Evolutionary conservation across 139 green algal genomes (phyloP), one percentile per base, ranked within the genome.

Genomic region (Zygnema cylindricum): DNA sequence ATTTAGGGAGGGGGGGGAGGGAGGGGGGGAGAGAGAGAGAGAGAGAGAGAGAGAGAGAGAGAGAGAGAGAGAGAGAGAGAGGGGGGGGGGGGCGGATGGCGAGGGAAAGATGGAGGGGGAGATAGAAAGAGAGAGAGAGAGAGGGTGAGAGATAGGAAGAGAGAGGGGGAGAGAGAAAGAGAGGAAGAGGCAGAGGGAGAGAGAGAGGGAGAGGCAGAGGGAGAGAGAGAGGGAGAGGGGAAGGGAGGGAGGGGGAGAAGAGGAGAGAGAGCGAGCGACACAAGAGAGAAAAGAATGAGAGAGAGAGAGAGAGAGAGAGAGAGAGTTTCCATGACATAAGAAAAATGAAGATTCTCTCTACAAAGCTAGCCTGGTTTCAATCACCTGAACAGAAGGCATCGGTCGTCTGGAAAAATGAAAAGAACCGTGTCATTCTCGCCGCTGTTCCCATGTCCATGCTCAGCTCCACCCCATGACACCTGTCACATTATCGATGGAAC

Each of bases 391-490:
- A 83, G 22, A 69, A 87, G 33, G 81, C 57, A 87, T 2, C 71
- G 63, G 35, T 77, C 81, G 22, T 11, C 23, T 33, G 81, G 81
- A 11, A 87, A 87, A n/a, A 87, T 42, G 11, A 87, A 41, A 2
- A 87, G 32, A 11, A 69, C 43, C 21, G 82, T 87, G 30, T 87
- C 81, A 87, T 87, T 87, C 71, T 87, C 81, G 16, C 81, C 81
- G 2, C 81, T 69, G 2, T 42, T 7, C 32, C 87, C 2, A 11
- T 82, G 87, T 3, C 81, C 81, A 77, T 87, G 81, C 7, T 87
- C 81, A 2, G 81, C 81, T 41, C 30, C 21, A 41, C n/a, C 54
- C 81, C 81, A 87, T 7, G 81, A 87, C 3, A 87, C 81, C 81
- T 87, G 81, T 63, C 71, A 43, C 7, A 41, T 40, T 43, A 73